Conservation (phyloP, 2,329 filamentous ascomycete species). For the Fusarium nodosum region DNA sequence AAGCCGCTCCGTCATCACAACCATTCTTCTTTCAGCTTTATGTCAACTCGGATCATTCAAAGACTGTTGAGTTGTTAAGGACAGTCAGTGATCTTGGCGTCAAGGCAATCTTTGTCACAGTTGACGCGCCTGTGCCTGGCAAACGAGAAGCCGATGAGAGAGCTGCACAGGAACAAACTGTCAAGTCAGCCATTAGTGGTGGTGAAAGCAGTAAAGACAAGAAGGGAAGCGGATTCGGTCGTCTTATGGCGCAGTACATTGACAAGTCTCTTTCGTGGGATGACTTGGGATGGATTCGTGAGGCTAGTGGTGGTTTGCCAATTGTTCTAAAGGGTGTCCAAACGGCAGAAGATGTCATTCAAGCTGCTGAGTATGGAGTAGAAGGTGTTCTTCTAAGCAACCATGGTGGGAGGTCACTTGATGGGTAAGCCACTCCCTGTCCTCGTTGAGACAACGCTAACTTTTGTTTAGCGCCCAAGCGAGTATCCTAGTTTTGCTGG, state of each 20-base stretch:
- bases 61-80: constrained; percentile 62
- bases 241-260: constrained; percentile 65
- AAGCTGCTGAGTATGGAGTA: constrained; percentile 62
- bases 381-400: constrained; percentile 70
- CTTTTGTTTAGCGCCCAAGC: constrained; percentile 52
- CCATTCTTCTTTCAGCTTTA: constrained; percentile 62
- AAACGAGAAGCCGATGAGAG: constrained; percentile 71
- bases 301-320: constrained; percentile 58
- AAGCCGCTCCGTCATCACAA: constrained; percentile 31
- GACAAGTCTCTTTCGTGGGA: constrained; percentile 66
- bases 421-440: constrained; percentile 53
- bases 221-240: constrained; percentile 67
- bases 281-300: constrained; percentile 66
- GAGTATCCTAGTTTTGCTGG: constrained; percentile 64
- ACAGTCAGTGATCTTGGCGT: constrained; percentile 62
- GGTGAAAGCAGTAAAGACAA: constrained; percentile 62
- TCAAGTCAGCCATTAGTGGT: constrained; percentile 56
- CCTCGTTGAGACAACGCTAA: neutral
- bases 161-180: constrained; percentile 61
- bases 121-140: constrained; percentile 67
- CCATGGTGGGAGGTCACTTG: constrained; percentile 70
- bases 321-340: constrained; percentile 71
- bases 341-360: constrained; percentile 66
- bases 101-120: constrained; percentile 63
- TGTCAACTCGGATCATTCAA: constrained; percentile 64